A percentile compares a stretch with the other conserved stretches of the same genome.
Evolutionary conservation across 177 flowering plant genomes (phyloP).

Genomic region (Vitis hybrid): DNA sequence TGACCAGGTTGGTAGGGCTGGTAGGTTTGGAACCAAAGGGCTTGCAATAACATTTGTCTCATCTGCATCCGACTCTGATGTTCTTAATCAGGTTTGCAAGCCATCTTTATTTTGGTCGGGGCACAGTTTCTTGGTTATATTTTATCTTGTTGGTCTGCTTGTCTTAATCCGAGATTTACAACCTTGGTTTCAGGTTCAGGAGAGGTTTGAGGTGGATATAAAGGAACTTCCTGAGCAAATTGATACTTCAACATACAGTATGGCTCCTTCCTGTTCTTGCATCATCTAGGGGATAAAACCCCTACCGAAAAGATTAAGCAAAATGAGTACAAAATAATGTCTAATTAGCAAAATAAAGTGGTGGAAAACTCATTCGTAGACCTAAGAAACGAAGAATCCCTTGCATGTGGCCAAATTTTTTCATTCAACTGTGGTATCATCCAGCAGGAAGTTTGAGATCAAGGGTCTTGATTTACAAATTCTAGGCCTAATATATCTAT

Average conservation of each 20-base stretch:
- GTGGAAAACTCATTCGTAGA: no score
- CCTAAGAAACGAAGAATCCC: no score
- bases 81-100: slow-evolving; percentile 76
- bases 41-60: slow-evolving; percentile 98
- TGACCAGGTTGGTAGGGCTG: slow-evolving; percentile 95
- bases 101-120: neutral
- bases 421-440: no score
- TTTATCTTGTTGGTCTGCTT: neutral
- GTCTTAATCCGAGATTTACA: neutral
- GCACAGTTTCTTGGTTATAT: neutral
- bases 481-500: no score
- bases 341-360: no score
- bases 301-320: no score
- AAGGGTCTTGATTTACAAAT: no score
- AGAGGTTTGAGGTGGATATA: slow-evolving; percentile 96
- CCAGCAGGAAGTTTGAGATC: no score
- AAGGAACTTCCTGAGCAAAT: slow-evolving; percentile 99
- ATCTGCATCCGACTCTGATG: slow-evolving; percentile 91
- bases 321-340: no score
- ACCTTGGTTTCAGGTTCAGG: slow-evolving; percentile 68
- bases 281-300: no score
- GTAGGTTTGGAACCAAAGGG: slow-evolving; percentile 97
- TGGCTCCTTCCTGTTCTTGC: slow-evolving; percentile 18
- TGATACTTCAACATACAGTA: slow-evolving; percentile 97
- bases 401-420: no score